Percentiles rank a stretch among this genome's conserved stretches.
These are phyloP conservation scores for Aspergillus tubingensis DNA, from an alignment of 2,329 filamentous ascomycete genomes.

Conservation along the genomic window DNA sequence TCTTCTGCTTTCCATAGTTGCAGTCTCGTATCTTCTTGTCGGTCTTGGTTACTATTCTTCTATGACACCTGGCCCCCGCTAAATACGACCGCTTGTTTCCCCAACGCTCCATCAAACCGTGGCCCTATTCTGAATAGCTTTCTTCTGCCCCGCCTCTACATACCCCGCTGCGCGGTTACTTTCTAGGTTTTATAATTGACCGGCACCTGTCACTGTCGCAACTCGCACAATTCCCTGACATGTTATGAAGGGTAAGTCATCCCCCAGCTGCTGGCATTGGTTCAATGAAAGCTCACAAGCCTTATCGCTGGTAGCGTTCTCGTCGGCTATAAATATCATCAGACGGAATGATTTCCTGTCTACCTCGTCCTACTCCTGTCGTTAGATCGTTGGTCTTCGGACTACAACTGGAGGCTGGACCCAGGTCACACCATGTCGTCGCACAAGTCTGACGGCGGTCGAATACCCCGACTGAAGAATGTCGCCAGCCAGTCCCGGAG, in stretches of 20 bases:
- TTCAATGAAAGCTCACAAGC: constrained; percentile 1
- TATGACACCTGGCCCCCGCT: not conserved
- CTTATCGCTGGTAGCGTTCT: constrained; percentile 8
- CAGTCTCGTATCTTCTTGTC: not conserved
- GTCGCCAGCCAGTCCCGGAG: constrained; percentile 26
- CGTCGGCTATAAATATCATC: constrained; percentile 2
- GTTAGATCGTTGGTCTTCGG: constrained; percentile 30
- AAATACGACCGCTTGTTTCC: not conserved
- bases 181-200: not conserved
- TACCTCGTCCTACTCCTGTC: constrained; percentile 24
- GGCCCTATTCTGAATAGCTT: not conserved
- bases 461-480: constrained; percentile 33
- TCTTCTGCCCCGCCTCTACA: constrained; percentile 5
- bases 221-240: constrained; percentile 5
- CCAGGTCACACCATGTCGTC: constrained; percentile 40
- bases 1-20: not conserved
- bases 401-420: constrained; percentile 29
- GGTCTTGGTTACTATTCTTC: too few relatives aligned
- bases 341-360: constrained; percentile 36
- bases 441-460: constrained; percentile 35
- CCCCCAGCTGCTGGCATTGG: not conserved
- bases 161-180: not conserved
- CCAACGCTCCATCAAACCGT: not conserved
- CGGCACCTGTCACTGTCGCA: not conserved
- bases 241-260: constrained; percentile 9